Evolutionary conservation across 257 asterid genomes (phyloP), one percentile per base, ranked within the genome.

Genomic region (Plantago major): DNA sequence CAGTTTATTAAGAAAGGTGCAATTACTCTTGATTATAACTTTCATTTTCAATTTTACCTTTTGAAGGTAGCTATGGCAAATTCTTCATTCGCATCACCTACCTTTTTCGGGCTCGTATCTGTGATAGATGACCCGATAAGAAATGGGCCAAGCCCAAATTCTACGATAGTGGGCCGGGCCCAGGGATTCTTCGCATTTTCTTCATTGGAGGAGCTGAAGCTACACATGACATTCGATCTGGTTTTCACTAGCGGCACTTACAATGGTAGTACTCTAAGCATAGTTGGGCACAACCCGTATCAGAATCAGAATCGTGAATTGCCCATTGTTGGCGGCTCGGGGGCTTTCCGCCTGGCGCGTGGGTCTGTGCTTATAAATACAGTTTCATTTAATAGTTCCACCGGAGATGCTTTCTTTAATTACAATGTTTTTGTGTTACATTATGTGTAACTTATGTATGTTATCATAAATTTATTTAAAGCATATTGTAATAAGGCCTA

Each of bases 301-400:
- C 22, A 47, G 0, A 60, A 58, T 0, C 50, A 59, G 50, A 50
- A 44, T 13, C 70, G 78, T 0, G 78, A 81, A 47, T 9, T 81
- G 73, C 48, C 84, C 5, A 51, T 81, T 0, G 73, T 78, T 0
- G 87, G 84, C 6, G 87, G 87, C 11, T 54, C 80, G 0, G 87
- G 87, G 0, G 67, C 7, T 66, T 81, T 78, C 60, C 64, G 68
- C 12, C 18, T 78, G 60, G 87, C 86, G 1, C 68, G 79, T 9
- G 87, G 87, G 1, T 6, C 65, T 15, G 71, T 66, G 18, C 68
- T 64, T 3, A 62, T 73, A 0, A 69, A 38, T 9, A 73, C 80
- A 1, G 67, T 63, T 52, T 58, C 56, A 49, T 5, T 49, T 11
- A 57, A 51, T 51, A 1, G 4, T 5, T 11, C 74, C 1, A 19